A percentile compares a stretch with the other conserved stretches of the same genome.
Evolutionary conservation across 495 filamentous ascomycete species (phyloP).

Genomic region (Tuber borchii): DNA sequence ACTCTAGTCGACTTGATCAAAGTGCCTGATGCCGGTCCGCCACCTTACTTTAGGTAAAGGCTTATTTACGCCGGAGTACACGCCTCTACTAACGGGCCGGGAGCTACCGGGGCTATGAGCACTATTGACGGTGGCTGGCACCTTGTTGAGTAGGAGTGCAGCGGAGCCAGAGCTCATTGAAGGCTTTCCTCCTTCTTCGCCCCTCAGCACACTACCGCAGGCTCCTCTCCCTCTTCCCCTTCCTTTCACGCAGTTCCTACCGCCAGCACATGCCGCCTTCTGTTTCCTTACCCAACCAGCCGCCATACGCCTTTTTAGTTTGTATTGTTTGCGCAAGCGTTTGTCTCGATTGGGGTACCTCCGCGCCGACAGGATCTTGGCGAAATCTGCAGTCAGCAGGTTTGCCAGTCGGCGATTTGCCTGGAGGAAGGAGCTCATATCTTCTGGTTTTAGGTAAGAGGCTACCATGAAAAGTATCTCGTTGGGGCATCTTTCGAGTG

Average conservation of each 20-base stretch:
- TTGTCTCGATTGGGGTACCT: not conserved
- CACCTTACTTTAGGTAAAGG: not conserved
- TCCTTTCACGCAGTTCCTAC: not conserved
- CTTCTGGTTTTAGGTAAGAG: not conserved
- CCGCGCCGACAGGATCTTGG: not conserved
- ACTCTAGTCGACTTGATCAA: not conserved
- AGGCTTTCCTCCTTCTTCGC: not conserved
- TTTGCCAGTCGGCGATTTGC: not conserved
- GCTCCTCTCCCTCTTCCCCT: not conserved
- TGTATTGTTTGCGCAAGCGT: not conserved
- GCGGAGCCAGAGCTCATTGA: not conserved
- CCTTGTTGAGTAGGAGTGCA: not conserved
- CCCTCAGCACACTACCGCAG: not conserved
- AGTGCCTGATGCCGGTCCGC: not conserved
- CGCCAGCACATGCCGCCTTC: not conserved
- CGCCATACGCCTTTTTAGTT: not conserved
- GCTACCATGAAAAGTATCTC: not conserved
- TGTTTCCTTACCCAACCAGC: not conserved
- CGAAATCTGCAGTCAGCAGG: not conserved
- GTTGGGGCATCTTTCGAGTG: not conserved
- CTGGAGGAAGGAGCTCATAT: not conserved
- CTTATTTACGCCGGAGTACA: not conserved
- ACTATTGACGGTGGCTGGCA: not conserved
- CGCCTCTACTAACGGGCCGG: not conserved
- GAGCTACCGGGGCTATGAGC: not conserved